Evolutionary conservation across 83 land plant genomes (phyloP).

Genomic region (Thuja plicata): DNA sequence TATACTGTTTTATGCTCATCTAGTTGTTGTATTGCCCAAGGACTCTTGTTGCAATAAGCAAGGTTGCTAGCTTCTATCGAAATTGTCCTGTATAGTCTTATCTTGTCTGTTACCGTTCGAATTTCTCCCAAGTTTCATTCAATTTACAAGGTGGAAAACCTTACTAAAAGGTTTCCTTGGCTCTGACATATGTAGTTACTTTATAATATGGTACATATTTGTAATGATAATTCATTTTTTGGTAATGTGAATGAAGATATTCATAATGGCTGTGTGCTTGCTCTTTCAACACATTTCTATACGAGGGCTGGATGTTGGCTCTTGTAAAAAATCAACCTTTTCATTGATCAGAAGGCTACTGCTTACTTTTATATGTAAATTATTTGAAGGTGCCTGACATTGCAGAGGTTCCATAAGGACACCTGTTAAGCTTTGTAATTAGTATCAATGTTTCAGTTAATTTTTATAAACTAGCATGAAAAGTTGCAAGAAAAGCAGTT

Average conservation of each 20-base stretch:
- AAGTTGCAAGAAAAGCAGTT: no score
- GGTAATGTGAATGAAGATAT: constrained; percentile 1
- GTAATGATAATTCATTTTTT: background rate
- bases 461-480: no score
- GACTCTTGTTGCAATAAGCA: background rate
- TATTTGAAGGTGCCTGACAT: background rate
- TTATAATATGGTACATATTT: background rate
- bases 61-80: background rate
- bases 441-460: background rate
- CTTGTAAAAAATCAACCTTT: background rate
- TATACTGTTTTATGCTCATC: background rate
- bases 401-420: background rate
- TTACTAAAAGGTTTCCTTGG: background rate
- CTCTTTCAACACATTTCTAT: background rate
- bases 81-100: background rate
- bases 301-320: background rate
- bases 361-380: background rate
- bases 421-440: background rate
- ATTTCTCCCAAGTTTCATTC: background rate
- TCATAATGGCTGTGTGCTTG: background rate
- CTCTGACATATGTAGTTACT: background rate
- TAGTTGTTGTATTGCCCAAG: background rate
- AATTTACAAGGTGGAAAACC: background rate
- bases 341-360: background rate
- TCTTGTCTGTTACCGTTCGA: background rate